phyloP scores from a whole-genome alignment of 176 grass and related monocot species.

The Elaeis guineensis region DNA sequence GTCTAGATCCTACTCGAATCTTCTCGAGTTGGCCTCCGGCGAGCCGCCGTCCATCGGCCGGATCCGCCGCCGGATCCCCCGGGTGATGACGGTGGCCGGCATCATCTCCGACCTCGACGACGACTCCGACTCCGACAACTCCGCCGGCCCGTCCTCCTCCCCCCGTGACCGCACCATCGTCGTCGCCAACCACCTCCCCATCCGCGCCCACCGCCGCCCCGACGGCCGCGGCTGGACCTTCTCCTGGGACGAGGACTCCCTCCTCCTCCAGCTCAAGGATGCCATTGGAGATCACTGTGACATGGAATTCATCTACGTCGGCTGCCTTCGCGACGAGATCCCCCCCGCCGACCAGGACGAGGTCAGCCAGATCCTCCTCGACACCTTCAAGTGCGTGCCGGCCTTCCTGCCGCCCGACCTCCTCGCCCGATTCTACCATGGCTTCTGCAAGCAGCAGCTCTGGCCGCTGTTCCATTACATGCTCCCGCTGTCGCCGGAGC shows the following conservation, averaged over 20 bases:
- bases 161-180: constrained; percentile 64
- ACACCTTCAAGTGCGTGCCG: constrained; percentile 70
- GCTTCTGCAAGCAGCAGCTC: constrained; percentile 81
- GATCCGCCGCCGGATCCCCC: constrained; percentile 39
- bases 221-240: constrained; percentile 80
- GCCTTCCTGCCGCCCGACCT: constrained; percentile 70
- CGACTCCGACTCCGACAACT: constrained; percentile 60
- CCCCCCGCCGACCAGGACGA: constrained; percentile 74
- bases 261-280: constrained; percentile 82
- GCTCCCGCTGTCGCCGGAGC: constrained; percentile 64
- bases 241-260: constrained; percentile 89
- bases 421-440: constrained; percentile 70
- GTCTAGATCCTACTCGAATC: constrained; percentile 11
- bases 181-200: constrained; percentile 73
- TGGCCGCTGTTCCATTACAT: constrained; percentile 99
- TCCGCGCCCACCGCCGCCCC: constrained; percentile 58
- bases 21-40: constrained; percentile 12
- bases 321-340: constrained; percentile 61
- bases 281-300: constrained; percentile 56
- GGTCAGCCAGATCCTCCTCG: constrained; percentile 71
- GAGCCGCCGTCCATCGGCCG: not conserved
- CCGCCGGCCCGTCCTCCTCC: constrained; percentile 84
- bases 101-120: constrained; percentile 74
- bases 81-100: constrained; percentile 94
- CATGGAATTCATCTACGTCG: constrained; percentile 94